Evolutionary conservation across 768 basidiomycete genomes (phyloP), one percentile per base, ranked within the genome.

Genomic region (Podaxis sp.): DNA sequence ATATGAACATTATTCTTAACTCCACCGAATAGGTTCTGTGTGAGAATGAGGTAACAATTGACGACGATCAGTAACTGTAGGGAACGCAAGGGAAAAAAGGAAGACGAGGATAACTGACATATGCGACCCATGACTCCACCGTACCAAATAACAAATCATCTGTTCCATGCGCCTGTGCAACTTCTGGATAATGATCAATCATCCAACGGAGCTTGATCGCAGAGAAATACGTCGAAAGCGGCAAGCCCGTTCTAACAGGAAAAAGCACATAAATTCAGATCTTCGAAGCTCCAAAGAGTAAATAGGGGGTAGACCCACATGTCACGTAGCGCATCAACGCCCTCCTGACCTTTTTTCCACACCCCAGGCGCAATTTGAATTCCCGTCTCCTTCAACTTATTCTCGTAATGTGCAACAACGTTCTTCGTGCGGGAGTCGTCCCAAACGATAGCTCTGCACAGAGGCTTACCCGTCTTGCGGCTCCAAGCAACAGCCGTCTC

Each of bases 141-240:
- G 97, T 99, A 23, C 97, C 97, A 68, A 98, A 95, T 21, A 88
- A 76, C 11, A 98, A 81, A 62, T 91, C 83, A 72, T 93, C 93
- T 38, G 82, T 74, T 40, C 89, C 85, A 69, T 95, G 88, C 0
- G 97, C 95, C 46, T 82, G 79, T 36, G 79, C 73, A 57, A 98
- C 93, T 32, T 86, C 84, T 3, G 82, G 79, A 68, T 89, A 75
- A 70, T 98, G 86, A 71, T 96, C 91, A 63, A 96, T 85, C 90
- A 99, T 93, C 96, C 96, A 99, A 48, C 91, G 85, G 63, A 97
- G 80, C 76, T 98, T 98, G 72, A 97, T 89, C 16, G 90, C 96
- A 23, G 95, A 97, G 76, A 99, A 99, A 76, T 99, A 99, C 0
- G 96, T 98, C 14, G 95, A 97, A 6, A 98, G 80, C n/a, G 90